These are phyloP conservation scores for Gaeumannomyces sp. DNA, from an alignment of 2,329 filamentous ascomycete genomes.

Conservation along the genomic window DNA sequence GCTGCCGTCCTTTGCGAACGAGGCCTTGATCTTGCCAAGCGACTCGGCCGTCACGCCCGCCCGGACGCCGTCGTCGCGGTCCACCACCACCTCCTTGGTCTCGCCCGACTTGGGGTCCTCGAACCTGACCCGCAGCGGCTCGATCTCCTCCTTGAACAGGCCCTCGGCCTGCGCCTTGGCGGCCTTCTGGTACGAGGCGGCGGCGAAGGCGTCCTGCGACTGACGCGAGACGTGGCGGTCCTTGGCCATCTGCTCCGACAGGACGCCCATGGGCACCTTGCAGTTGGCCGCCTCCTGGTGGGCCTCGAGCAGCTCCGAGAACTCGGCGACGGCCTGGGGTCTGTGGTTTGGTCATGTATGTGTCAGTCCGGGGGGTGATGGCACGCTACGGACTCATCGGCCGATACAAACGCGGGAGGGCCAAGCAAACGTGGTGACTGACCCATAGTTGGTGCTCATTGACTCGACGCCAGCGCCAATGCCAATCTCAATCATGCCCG, in stretches of 20 bases:
- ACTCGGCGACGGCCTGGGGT: conserved; percentile 81
- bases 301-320: conserved; percentile 80
- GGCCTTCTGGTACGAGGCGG: conserved; percentile 88
- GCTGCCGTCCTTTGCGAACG: conserved; percentile 74
- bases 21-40: conserved; percentile 82
- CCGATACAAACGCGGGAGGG: neutral
- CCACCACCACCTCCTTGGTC: conserved; percentile 74
- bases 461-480: conserved; percentile 94
- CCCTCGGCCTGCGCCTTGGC: conserved; percentile 75
- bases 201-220: conserved; percentile 87
- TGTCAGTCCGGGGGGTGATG: neutral
- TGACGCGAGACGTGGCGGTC: conserved; percentile 66
- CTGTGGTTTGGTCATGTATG: conserved; percentile 30
- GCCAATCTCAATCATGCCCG: conserved; percentile 92
- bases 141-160: conserved; percentile 90
- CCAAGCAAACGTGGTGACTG: conserved; percentile 25
- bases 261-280: conserved; percentile 93
- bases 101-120: conserved; percentile 89
- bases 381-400: no score
- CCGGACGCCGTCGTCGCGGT: conserved; percentile 81
- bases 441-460: conserved; percentile 92
- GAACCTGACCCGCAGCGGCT: conserved; percentile 77
- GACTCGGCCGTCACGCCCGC: conserved; percentile 80
- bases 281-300: conserved; percentile 84
- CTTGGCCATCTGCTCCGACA: conserved; percentile 93